These are phyloP conservation scores for Nakazawaea laoshanensis DNA, from an alignment of 805 yeast genomes.

Conservation along the genomic window DNA sequence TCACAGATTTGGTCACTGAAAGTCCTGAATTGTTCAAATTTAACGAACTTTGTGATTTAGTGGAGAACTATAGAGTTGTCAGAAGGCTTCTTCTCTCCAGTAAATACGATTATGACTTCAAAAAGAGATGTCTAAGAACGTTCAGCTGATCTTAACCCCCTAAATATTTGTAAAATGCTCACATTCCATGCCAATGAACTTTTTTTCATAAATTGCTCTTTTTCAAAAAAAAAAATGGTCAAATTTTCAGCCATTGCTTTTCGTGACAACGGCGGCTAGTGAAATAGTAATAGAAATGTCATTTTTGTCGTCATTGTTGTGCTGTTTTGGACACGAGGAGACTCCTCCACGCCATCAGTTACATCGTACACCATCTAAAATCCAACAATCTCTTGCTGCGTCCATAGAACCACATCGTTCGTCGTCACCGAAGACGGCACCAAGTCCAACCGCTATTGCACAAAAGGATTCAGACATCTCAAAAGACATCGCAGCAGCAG, in stretches of 20 bases:
- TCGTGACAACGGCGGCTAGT: too few species aligned
- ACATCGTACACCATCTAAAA: constrained; percentile 26
- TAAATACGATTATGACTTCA: constrained; percentile 8
- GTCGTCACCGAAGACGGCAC: too few species aligned
- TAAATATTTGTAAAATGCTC: too few species aligned
- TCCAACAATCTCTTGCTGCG: constrained; percentile 22
- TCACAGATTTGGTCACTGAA: constrained; percentile 21
- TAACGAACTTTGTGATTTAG: constrained; percentile 7
- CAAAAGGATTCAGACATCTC: too few species aligned
- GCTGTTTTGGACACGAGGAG: constrained; percentile 24
- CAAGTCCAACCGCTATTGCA: too few species aligned
- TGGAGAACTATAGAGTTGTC: constrained; percentile 8
- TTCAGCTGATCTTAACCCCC: neutral
- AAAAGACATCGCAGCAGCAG: too few species aligned
- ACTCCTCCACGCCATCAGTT: constrained; percentile 17
- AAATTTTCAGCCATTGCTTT: too few species aligned
- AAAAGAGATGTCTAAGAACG: constrained; percentile 8
- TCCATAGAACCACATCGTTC: too few species aligned
- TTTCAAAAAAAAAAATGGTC: too few species aligned
- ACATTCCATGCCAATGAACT: too few species aligned
- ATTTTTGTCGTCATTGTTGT: constrained; percentile 23
- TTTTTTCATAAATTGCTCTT: too few species aligned
- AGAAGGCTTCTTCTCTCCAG: constrained; percentile 4
- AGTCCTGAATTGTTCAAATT: constrained; percentile 7
- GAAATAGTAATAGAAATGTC: too few species aligned